Evolutionary conservation across 1,284 basidiomycete species (phyloP).

Genomic region (Trichosporon coremiiforme): DNA sequence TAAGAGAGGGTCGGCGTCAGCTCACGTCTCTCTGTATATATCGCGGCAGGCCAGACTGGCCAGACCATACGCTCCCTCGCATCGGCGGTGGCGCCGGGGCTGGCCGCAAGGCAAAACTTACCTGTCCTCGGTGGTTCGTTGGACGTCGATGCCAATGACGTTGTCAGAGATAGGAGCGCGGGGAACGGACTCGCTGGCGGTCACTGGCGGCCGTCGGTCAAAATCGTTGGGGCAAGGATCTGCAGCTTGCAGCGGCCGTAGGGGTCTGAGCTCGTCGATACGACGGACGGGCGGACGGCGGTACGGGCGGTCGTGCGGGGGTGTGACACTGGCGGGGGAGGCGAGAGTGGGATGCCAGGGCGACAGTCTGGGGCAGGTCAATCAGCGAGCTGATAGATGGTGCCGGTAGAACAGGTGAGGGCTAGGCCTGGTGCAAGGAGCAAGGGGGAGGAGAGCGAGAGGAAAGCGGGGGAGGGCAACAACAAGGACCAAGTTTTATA

Average conservation of each 20-base stretch:
- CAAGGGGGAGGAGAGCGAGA: neutral
- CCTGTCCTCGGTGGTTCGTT: neutral
- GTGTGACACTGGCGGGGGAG: neutral
- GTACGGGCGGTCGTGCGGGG: neutral
- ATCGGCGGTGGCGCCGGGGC: conserved; percentile 3
- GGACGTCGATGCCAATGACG: conserved; percentile 2
- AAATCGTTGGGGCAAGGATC: neutral
- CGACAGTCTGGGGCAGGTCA: neutral
- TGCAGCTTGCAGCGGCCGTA: neutral
- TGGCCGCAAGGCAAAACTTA: neutral
- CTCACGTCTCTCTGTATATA: neutral
- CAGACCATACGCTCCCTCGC: neutral
- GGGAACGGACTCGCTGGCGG: neutral
- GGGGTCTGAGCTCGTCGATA: conserved; percentile 1
- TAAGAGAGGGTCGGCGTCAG: neutral
- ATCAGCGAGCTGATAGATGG: neutral
- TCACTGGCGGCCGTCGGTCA: conserved; percentile 12
- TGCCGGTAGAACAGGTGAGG: neutral
- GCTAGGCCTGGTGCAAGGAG: neutral
- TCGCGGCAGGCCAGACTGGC: neutral
- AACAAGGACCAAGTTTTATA: conserved; percentile 1
- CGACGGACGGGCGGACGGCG: neutral
- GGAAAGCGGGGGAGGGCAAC: neutral
- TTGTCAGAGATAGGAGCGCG: neutral
- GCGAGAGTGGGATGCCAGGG: neutral